These are phyloP conservation scores for Scedosporium minutisporum DNA, from an alignment of 2,329 filamentous ascomycete species.

Conservation along the genomic window DNA sequence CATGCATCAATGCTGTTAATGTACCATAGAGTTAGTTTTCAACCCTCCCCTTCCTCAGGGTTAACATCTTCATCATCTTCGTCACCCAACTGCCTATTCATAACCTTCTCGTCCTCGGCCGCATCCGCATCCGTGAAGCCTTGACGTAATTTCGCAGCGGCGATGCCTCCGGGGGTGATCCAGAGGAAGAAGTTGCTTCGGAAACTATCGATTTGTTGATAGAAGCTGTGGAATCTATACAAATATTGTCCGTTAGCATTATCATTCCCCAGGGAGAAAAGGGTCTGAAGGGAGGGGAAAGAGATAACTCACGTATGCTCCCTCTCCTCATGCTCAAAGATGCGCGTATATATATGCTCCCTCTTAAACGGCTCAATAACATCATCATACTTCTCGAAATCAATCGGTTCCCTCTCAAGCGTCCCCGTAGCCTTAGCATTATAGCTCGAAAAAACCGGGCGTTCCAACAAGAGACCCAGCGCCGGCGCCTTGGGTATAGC, in stretches of 20 bases:
- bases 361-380: conserved; percentile 86
- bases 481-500: conserved; percentile 91
- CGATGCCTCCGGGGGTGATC: conserved; percentile 59
- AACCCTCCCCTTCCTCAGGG: conserved; percentile 36
- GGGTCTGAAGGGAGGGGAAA: background rate
- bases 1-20: no score
- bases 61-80: conserved; percentile 40
- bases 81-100: conserved; percentile 40
- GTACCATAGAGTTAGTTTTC: background rate
- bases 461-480: conserved; percentile 76
- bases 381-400: conserved; percentile 68
- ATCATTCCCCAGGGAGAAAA: conserved; percentile 1
- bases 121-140: conserved; percentile 20
- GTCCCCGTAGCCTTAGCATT: conserved; percentile 61
- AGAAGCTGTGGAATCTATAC: conserved; percentile 63
- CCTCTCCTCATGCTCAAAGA: conserved; percentile 82
- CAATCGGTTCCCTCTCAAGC: conserved; percentile 57
- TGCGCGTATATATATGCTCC: conserved; percentile 80
- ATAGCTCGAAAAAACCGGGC: conserved; percentile 85
- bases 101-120: conserved; percentile 26
- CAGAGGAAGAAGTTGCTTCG: conserved; percentile 64
- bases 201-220: conserved; percentile 71
- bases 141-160: conserved; percentile 42
- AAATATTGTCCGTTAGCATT: conserved; percentile 11
- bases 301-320: conserved; percentile 61